Base-by-base conservation (phyloP, 441 rosid species). In the Populus trichocarpa region DNA sequence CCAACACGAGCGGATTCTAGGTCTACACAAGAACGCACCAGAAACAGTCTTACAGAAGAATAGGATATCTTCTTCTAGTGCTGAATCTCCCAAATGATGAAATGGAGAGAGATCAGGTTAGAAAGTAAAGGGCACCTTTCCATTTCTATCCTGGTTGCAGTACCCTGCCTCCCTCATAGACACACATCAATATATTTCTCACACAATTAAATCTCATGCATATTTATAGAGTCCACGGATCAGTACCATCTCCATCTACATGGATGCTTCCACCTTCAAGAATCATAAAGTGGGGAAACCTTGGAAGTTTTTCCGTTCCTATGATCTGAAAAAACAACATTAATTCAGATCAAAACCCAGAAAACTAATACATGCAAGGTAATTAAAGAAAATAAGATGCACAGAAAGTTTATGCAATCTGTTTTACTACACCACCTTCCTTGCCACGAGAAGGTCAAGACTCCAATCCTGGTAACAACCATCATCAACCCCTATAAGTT, bases 251-350 rank as follows among this genome's bases (percentile, higher is more conserved):
- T 67, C 97, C 99, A 64, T 94, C 99, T 20, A 96, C 99, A 76
- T 94, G 97, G 82, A 96, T 96, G 88, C 99, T 96, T 85, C 99
- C 99, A 72, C 98, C 99, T 94, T 96, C 99, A 81, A 94, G 99
- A 81, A 94, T 84, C 83, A 96, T 88, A 25, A 86, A 75, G 23
- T 94, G 88, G 6, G 83, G 81, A 86, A 96, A 92, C 64, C 92
- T 86, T 8, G 97, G 95, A 81, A 89, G 76, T 81, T 87, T 90
- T 85, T 96, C 97, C 80, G 82, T 72, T 82, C 71, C 83, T 75
- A 96, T 87, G 83, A 96, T 96, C 97, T 96, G 79, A 76, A 53
- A 80, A 42, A 18, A 81, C 7, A 75, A 82, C 74, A 8, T n/a
- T 16, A 16, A 81, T 75, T 66, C 77, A 70, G n/a, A 69, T 80